Evolutionary conservation across 768 basidiomycete genomes (phyloP).

Genomic region (Arthromyces matolae): DNA sequence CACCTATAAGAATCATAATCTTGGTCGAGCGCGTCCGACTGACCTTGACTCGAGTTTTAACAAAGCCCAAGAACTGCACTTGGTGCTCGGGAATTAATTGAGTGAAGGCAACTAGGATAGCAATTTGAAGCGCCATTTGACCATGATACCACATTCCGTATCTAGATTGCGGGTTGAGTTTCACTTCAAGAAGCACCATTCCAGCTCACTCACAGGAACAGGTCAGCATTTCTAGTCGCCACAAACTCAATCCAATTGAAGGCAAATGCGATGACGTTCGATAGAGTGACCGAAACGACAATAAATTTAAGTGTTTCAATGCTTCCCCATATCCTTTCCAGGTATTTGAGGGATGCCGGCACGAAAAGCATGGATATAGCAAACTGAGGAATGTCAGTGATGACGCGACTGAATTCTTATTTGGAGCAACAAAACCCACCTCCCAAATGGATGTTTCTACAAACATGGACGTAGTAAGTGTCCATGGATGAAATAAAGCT

Average conservation of each 20-base stretch:
- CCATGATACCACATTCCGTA: constrained; percentile 90
- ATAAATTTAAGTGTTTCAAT: constrained; percentile 85
- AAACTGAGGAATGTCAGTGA: constrained; percentile 48
- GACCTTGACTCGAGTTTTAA: constrained; percentile 90
- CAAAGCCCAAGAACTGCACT: constrained; percentile 82
- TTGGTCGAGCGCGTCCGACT: constrained; percentile 10
- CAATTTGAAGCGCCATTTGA: constrained; percentile 86
- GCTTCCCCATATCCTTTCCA: constrained; percentile 94
- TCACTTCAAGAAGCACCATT: background rate
- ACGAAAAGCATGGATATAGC: constrained; percentile 71
- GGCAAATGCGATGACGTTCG: constrained; percentile 85
- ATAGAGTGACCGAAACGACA: constrained; percentile 66
- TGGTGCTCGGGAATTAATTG: constrained; percentile 98
- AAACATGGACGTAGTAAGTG: constrained; percentile 81
- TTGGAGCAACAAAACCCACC: constrained; percentile 52
- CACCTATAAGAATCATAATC: constrained; percentile 7
- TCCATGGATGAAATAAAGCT: constrained; percentile 88
- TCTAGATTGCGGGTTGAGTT: constrained; percentile 36
- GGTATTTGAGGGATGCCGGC: constrained; percentile 80
- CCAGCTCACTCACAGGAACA: constrained; percentile 65
- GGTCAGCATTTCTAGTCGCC: constrained; percentile 61
- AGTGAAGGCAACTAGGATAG: constrained; percentile 91
- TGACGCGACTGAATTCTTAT: background rate
- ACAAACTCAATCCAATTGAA: constrained; percentile 87
- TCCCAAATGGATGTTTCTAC: constrained; percentile 83